phyloP scores from a whole-genome alignment of 1,284 basidiomycete species.

The Cryptococcus jaspeensis region DNA sequence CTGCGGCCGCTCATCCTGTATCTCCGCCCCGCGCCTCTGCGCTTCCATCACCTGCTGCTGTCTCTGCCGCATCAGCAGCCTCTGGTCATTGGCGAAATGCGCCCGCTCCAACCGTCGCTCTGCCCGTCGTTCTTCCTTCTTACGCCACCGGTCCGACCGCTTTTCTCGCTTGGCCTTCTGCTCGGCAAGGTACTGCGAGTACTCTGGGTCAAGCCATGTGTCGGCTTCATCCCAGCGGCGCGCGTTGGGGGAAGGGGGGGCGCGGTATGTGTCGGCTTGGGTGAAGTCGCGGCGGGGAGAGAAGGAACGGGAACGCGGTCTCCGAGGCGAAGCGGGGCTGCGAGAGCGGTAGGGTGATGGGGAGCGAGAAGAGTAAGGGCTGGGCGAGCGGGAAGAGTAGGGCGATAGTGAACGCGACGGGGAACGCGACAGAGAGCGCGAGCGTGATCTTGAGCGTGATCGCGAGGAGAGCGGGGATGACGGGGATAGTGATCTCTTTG shows the following conservation, averaged over 20 bases:
- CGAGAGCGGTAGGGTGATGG: conserved; percentile 3
- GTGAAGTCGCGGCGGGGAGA: conserved; percentile 18
- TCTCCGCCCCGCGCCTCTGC: too few relatives aligned
- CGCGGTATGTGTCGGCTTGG: conserved; percentile 25
- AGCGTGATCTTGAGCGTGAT: neutral
- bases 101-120: neutral
- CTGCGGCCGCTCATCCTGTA: too few relatives aligned
- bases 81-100: too few relatives aligned
- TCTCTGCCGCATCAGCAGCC: too few relatives aligned
- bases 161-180: neutral
- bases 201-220: conserved; percentile 45
- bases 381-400: neutral
- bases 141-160: neutral
- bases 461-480: too few relatives aligned
- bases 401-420: conserved; percentile 3
- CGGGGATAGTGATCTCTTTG: too few relatives aligned
- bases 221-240: conserved; percentile 43
- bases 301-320: conserved; percentile 17
- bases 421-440: conserved; percentile 3
- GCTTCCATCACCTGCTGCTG: too few relatives aligned
- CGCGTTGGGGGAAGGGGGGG: conserved; percentile 22
- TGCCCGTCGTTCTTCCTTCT: neutral
- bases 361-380: conserved; percentile 6
- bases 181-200: conserved; percentile 1
- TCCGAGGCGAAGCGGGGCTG: conserved; percentile 7